Evolutionary conservation across 495 filamentous ascomycete genomes (phyloP).

Genomic region (Podospora fimiseda): DNA sequence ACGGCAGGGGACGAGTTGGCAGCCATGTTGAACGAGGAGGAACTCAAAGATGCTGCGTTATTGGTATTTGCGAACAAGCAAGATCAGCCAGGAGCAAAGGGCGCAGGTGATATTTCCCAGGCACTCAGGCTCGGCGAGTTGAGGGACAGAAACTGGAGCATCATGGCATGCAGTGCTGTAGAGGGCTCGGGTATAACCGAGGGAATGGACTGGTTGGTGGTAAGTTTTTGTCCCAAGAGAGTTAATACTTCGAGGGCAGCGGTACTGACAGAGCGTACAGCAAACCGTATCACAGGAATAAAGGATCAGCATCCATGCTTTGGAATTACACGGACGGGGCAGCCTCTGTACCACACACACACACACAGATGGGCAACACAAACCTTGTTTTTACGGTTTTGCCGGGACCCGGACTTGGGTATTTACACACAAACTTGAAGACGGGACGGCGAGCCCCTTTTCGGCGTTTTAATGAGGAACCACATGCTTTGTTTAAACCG

Average conservation of each 20-base stretch:
- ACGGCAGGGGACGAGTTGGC: conserved; percentile 89
- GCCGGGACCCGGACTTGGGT: conserved; percentile 21
- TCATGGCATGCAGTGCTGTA: conserved; percentile 93
- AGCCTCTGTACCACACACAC: conserved; percentile 25
- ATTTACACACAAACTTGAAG: conserved; percentile 9
- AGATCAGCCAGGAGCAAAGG: conserved; percentile 94
- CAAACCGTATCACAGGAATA: conserved; percentile 47
- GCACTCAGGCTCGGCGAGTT: conserved; percentile 82
- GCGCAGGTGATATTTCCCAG: conserved; percentile 93
- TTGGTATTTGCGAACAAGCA: conserved; percentile 99
- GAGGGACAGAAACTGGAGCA: conserved; percentile 97
- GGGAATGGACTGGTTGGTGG: conserved; percentile 99
- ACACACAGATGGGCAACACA: not conserved
- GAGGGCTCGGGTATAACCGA: conserved; percentile 90
- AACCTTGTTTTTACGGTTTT: conserved; percentile 7
- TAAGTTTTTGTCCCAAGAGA: conserved; percentile 44
- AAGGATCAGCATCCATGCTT: not conserved
- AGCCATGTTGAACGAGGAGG: conserved; percentile 95
- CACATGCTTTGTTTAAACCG: not conserved
- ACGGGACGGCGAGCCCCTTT: conserved; percentile 8
- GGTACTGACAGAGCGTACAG: conserved; percentile 27
- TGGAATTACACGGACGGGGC: conserved; percentile 6
- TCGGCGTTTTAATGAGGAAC: conserved; percentile 15
- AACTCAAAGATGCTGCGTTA: conserved; percentile 83
- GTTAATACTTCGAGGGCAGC: not conserved